Evolutionary conservation across 2,329 filamentous ascomycete genomes (phyloP).

Genomic region (Lecanosticta acicola): DNA sequence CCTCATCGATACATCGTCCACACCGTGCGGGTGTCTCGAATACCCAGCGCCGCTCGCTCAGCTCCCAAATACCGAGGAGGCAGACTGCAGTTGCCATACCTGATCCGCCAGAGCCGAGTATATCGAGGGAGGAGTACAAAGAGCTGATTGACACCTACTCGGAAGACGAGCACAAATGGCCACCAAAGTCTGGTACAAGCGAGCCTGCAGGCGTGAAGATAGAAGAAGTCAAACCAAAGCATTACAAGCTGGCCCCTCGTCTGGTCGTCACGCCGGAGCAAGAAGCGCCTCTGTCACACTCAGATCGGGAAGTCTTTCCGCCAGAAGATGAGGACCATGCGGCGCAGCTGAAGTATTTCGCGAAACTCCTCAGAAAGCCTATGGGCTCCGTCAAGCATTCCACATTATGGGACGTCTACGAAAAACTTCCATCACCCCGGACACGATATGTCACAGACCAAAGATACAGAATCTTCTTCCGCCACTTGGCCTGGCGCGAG

Average conservation of each 20-base stretch:
- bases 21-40: too few species aligned
- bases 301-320: slow-evolving; percentile 12
- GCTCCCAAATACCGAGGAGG: neutral
- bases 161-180: neutral
- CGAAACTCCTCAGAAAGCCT: slow-evolving; percentile 7
- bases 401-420: slow-evolving; percentile 49
- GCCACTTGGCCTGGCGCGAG: slow-evolving; percentile 60
- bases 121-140: slow-evolving; percentile 41
- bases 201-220: neutral
- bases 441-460: slow-evolving; percentile 45
- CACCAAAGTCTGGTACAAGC: neutral
- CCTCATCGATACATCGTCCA: neutral
- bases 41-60: neutral
- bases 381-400: slow-evolving; percentile 17
- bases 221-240: neutral
- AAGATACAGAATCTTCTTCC: slow-evolving; percentile 60
- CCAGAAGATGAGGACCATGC: slow-evolving; percentile 24
- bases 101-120: slow-evolving; percentile 6
- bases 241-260: slow-evolving; percentile 27
- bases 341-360: slow-evolving; percentile 15
- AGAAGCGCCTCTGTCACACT: slow-evolving; percentile 15
- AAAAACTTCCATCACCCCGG: slow-evolving; percentile 48
- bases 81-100: neutral
- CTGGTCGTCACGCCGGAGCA: slow-evolving; percentile 26
- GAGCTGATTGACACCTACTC: slow-evolving; percentile 46